Evolutionary conservation across 495 filamentous ascomycete genomes (phyloP).

Genomic region (Copromyces sp.): DNA sequence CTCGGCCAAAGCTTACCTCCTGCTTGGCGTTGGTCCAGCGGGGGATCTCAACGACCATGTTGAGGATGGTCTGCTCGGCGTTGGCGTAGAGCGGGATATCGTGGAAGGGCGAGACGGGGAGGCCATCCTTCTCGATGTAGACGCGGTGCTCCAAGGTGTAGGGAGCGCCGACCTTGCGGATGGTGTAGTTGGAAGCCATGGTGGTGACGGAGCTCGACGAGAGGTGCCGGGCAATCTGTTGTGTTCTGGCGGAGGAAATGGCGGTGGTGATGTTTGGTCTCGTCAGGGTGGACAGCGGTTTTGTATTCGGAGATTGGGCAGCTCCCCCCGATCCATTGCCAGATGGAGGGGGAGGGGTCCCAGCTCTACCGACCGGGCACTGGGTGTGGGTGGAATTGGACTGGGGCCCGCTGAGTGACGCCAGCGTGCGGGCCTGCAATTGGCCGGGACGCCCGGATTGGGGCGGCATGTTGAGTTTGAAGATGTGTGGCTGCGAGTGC

Average conservation of each 20-base stretch:
- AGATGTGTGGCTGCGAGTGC: background rate
- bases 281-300: constrained; percentile 17
- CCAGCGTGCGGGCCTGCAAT: constrained; percentile 22
- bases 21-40: constrained; percentile 99
- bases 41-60: constrained; percentile 99
- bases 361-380: constrained; percentile 1
- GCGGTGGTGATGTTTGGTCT: constrained; percentile 9
- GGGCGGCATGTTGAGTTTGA: constrained; percentile 11
- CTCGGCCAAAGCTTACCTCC: constrained; percentile 56
- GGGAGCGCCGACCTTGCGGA: constrained; percentile 78
- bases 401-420: constrained; percentile 19
- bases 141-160: constrained; percentile 96
- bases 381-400: constrained; percentile 4
- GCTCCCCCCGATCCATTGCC: constrained; percentile 1
- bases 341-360: constrained; percentile 33
- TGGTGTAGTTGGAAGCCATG: constrained; percentile 52
- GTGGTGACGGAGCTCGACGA: constrained; percentile 23
- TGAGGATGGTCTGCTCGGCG: constrained; percentile 80
- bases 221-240: constrained; percentile 48
- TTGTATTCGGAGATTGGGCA: constrained; percentile 8
- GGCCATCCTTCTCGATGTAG: constrained; percentile 95
- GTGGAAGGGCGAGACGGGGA: constrained; percentile 91
- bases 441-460: constrained; percentile 17
- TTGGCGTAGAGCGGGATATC: constrained; percentile 98
- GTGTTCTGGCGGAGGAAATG: constrained; percentile 28